These are phyloP conservation scores for Firmiana major DNA, from an alignment of 345 rosid genomes.

Conservation along the genomic window DNA sequence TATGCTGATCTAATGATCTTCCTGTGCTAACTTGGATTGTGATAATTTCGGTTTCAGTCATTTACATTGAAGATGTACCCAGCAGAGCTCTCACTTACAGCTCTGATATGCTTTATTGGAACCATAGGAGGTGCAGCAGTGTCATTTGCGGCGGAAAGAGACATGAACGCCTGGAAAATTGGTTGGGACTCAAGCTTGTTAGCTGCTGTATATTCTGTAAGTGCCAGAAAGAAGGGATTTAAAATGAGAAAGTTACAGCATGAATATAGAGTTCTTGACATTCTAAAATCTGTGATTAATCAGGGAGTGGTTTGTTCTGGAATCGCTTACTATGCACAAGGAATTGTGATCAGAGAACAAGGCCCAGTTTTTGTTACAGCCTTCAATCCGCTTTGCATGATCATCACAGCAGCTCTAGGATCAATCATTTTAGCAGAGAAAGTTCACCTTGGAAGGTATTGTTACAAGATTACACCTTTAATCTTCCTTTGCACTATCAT, in stretches of 20 bases:
- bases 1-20: background rate
- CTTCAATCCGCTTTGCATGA: constrained; percentile 85
- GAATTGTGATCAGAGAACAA: constrained; percentile 50
- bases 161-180: constrained; percentile 63
- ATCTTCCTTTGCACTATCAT: background rate
- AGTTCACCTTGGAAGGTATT: constrained; percentile 78
- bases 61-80: constrained; percentile 78
- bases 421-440: constrained; percentile 61
- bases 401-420: constrained; percentile 71
- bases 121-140: constrained; percentile 50
- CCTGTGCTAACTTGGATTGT: background rate
- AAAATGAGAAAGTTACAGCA: background rate
- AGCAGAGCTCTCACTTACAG: constrained; percentile 83
- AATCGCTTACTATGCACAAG: constrained; percentile 78
- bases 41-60: constrained; percentile 35
- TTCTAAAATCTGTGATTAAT: background rate
- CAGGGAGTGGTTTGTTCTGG: constrained; percentile 96
- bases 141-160: constrained; percentile 61
- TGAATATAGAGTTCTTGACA: background rate
- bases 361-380: constrained; percentile 88
- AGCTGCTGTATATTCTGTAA: constrained; percentile 77
- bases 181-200: constrained; percentile 77
- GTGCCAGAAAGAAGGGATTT: background rate
- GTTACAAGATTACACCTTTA: background rate
- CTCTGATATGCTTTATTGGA: constrained; percentile 71